Percentiles rank a stretch among this genome's conserved stretches.
phyloP scores from a whole-genome alignment of 2,329 filamentous ascomycete genomes.

The Diplodia corticola region DNA sequence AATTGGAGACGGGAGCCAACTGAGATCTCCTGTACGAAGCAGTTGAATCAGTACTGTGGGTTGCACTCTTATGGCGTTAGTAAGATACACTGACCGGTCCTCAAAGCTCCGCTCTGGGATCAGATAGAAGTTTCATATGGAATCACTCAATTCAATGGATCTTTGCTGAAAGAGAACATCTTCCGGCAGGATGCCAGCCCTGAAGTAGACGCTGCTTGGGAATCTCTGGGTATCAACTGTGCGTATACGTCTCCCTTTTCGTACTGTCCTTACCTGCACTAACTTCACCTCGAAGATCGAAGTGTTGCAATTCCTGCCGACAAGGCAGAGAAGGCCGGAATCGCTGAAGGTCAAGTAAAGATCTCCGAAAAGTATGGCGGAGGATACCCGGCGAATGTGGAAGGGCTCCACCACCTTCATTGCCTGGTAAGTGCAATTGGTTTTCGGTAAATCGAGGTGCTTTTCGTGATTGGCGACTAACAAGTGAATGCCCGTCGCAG shows the following conservation, averaged over 20 bases:
- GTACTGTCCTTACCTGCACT: conserved; percentile 59
- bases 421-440: conserved; percentile 49
- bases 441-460: background rate
- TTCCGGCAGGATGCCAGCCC: conserved; percentile 53
- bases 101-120: conserved; percentile 36
- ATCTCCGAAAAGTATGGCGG: conserved; percentile 58
- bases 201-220: conserved; percentile 61
- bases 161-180: conserved; percentile 55
- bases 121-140: conserved; percentile 47
- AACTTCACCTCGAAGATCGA: conserved; percentile 48
- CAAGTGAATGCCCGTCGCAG: conserved; percentile 31
- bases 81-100: conserved; percentile 1
- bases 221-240: conserved; percentile 54
- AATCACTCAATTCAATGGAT: conserved; percentile 55
- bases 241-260: conserved; percentile 50
- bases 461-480: background rate
- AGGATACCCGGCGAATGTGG: conserved; percentile 59
- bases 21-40: conserved; percentile 33
- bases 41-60: conserved; percentile 37
- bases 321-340: conserved; percentile 52
- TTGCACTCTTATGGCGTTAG: background rate
- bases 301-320: conserved; percentile 52
- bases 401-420: conserved; percentile 59
- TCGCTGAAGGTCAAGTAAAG: conserved; percentile 58
- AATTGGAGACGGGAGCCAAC: conserved; percentile 24